Conservation (phyloP, 2,329 filamentous ascomycete genomes). For the Hymenoscyphus scutula region DNA sequence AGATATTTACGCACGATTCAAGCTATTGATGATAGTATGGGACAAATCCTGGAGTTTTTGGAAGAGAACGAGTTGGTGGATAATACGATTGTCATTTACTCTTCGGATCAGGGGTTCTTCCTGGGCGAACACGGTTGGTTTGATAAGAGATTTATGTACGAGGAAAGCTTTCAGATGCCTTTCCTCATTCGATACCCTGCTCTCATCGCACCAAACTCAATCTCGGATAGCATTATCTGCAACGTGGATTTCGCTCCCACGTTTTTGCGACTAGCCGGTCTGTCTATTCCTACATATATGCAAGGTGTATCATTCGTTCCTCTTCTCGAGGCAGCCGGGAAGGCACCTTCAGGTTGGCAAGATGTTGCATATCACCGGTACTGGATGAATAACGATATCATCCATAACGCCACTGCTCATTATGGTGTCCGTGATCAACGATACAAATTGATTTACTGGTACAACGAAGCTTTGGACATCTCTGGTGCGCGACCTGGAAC, state of each 20-base stretch:
- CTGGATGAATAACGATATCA: slow-evolving; percentile 54
- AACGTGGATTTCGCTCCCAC: slow-evolving; percentile 55
- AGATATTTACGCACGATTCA: slow-evolving; percentile 53
- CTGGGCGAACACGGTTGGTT: slow-evolving; percentile 57
- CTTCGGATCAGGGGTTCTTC: slow-evolving; percentile 55
- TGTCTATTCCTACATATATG: slow-evolving; percentile 48
- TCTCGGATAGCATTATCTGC: slow-evolving; percentile 49
- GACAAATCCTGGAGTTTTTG: slow-evolving; percentile 47
- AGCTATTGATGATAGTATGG: slow-evolving; percentile 51
- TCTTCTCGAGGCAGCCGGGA: slow-evolving; percentile 36
- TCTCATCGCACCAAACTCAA: slow-evolving; percentile 40
- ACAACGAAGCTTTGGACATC: slow-evolving; percentile 48
- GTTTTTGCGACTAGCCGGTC: slow-evolving; percentile 46
- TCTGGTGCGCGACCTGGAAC: slow-evolving; percentile 43
- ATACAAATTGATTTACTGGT: slow-evolving; percentile 58
- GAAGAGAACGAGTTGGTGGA: slow-evolving; percentile 43
- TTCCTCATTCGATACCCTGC: slow-evolving; percentile 48
- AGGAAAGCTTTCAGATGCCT: slow-evolving; percentile 56
- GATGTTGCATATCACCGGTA: slow-evolving; percentile 54
- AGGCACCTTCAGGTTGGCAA: slow-evolving; percentile 45
- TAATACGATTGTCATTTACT: slow-evolving; percentile 53
- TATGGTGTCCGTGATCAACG: slow-evolving; percentile 51
- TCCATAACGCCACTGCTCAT: slow-evolving; percentile 50
- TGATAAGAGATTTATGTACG: slow-evolving; percentile 58
- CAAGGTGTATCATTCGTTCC: slow-evolving; percentile 47